These are phyloP conservation scores for Artemisia argyi DNA, from an alignment of 129 eudicot species.

Conservation along the genomic window DNA sequence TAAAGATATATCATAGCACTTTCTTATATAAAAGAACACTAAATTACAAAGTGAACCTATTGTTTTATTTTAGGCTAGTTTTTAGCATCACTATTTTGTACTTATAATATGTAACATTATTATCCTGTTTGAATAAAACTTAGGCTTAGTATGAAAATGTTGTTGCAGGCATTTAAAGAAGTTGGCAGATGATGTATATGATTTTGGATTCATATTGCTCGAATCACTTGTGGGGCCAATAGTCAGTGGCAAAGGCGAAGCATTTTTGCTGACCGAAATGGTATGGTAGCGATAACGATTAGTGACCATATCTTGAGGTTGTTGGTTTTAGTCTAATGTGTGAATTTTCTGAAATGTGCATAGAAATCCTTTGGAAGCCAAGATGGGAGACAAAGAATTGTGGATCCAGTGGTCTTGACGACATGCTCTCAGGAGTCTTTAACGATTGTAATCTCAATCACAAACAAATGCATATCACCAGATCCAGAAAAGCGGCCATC, in stretches of 20 bases:
- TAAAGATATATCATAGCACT: neutral
- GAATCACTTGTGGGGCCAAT: slow-evolving; percentile 83
- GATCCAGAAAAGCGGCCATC: slow-evolving; percentile 73
- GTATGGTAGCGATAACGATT: slow-evolving; percentile 35
- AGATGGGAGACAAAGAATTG: slow-evolving; percentile 74
- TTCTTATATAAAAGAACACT: neutral
- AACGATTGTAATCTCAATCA: slow-evolving; percentile 77
- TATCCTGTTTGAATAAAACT: neutral
- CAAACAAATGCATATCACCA: slow-evolving; percentile 79
- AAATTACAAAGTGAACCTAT: neutral
- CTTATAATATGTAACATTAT: no score
- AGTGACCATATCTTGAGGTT: neutral
- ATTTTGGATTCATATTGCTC: slow-evolving; percentile 79
- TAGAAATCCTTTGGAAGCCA: slow-evolving; percentile 88
- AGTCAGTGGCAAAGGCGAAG: slow-evolving; percentile 67
- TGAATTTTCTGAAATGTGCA: neutral
- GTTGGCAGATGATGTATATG: slow-evolving; percentile 73
- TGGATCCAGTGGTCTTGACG: slow-evolving; percentile 82
- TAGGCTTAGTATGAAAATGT: slow-evolving; percentile 2
- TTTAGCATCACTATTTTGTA: no score
- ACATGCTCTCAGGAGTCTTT: slow-evolving; percentile 83
- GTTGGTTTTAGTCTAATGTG: slow-evolving; percentile 7
- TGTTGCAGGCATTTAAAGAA: slow-evolving; percentile 57
- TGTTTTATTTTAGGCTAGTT: neutral
- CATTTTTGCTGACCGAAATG: slow-evolving; percentile 79